Conservation (phyloP, 441 rosid genomes). For the Croton laevigatus region DNA sequence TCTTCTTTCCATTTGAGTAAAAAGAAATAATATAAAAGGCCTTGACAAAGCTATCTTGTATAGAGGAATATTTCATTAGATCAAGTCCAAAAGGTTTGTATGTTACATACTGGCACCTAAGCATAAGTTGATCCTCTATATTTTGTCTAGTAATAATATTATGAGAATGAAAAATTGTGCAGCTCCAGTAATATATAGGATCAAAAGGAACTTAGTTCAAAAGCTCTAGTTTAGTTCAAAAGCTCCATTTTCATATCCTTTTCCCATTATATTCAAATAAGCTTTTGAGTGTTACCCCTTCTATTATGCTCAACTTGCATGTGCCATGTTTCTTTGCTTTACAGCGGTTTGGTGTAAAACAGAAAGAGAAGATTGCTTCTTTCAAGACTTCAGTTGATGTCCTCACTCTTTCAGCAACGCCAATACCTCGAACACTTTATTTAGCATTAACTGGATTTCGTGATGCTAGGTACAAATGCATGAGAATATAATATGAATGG, state of each 20-base stretch:
- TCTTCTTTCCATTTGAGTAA: background rate
- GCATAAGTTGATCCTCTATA: background rate
- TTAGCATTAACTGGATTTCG: conserved; percentile 97
- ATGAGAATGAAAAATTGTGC: background rate
- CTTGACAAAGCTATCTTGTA: background rate
- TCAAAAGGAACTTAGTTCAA: background rate
- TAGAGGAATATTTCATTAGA: background rate
- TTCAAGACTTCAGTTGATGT: conserved; percentile 96
- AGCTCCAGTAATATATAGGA: background rate
- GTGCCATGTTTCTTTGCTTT: conserved; percentile 29
- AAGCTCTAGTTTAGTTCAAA: background rate
- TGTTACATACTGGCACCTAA: background rate
- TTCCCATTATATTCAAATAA: conserved; percentile 4
- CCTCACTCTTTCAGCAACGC: conserved; percentile 96
- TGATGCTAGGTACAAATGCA: conserved; percentile 79
- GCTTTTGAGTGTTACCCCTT: conserved; percentile 18
- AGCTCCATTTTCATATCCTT: background rate
- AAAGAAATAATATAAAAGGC: background rate
- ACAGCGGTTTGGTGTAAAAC: conserved; percentile 98
- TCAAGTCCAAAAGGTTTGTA: background rate
- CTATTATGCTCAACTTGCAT: conserved; percentile 27
- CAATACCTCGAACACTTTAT: conserved; percentile 96
- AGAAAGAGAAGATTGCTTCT: conserved; percentile 96
- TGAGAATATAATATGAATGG: conserved; percentile 3
- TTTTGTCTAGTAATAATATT: background rate